Evolutionary conservation across 2,329 filamentous ascomycete genomes (phyloP).

Genomic region (Mycosphaerella sp.): DNA sequence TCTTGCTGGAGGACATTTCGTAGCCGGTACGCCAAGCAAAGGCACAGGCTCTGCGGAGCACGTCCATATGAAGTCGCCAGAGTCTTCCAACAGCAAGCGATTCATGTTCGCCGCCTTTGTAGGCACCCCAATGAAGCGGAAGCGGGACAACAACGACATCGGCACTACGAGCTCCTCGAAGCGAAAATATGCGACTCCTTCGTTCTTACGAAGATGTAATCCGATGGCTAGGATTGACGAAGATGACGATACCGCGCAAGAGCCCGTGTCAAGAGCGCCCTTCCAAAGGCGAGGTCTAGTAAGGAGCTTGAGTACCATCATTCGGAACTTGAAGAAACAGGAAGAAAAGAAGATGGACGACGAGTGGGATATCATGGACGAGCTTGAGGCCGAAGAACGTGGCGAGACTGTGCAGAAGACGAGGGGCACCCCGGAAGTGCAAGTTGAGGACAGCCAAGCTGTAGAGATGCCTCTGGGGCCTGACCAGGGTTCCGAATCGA

Average conservation of each 20-base stretch:
- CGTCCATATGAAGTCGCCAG: conserved; percentile 39
- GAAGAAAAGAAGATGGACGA: conserved; percentile 66
- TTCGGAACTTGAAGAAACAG: conserved; percentile 61
- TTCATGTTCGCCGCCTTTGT: conserved; percentile 57
- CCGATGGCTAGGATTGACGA: conserved; percentile 53
- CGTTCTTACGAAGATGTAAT: conserved; percentile 55
- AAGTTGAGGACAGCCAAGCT: conserved; percentile 41
- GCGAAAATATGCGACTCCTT: conserved; percentile 57
- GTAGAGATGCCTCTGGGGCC: conserved; percentile 42
- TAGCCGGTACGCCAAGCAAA: conserved; percentile 38
- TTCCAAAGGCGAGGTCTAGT: conserved; percentile 47
- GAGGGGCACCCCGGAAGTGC: conserved; percentile 29
- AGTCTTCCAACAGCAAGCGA: conserved; percentile 51
- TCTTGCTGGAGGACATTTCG: conserved; percentile 25
- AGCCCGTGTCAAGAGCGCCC: conserved; percentile 23
- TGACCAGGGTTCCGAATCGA: conserved; percentile 39
- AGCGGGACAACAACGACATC: conserved; percentile 34
- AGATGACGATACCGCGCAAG: conserved; percentile 38
- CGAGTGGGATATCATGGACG: conserved; percentile 66
- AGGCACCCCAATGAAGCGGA: conserved; percentile 53
- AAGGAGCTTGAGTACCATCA: conserved; percentile 65
- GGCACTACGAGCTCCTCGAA: conserved; percentile 28
- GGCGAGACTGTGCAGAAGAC: conserved; percentile 14
- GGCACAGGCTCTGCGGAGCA: conserved; percentile 12
- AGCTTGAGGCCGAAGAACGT: conserved; percentile 52